phyloP scores from a whole-genome alignment of 129 eudicot species.

The Tagetes patula region DNA sequence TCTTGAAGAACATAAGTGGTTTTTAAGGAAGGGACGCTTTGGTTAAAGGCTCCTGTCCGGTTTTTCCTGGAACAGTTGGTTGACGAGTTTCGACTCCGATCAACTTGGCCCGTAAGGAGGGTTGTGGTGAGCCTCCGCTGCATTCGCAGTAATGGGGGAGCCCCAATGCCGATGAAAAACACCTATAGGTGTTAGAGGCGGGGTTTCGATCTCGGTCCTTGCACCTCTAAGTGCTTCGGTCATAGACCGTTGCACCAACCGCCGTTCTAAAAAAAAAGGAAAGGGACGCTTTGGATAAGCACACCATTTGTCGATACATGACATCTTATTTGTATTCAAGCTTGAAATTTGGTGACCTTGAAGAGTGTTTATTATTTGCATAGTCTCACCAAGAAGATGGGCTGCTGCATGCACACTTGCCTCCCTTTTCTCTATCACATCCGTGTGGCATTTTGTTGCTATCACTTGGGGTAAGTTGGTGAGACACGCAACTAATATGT shows the following conservation, averaged over 20 bases:
- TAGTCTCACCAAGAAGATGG: constrained; percentile 35
- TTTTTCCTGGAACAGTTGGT: too few species aligned
- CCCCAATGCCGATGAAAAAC: too few species aligned
- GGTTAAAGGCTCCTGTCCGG: background rate
- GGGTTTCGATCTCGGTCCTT: too few species aligned
- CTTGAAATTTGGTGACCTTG: constrained; percentile 6
- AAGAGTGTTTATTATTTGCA: constrained; percentile 18
- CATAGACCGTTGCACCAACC: too few species aligned
- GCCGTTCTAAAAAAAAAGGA: too few species aligned
- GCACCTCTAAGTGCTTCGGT: too few species aligned
- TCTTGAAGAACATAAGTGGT: background rate
- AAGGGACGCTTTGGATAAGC: background rate
- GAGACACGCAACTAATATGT: constrained; percentile 36
- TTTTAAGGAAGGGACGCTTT: background rate
- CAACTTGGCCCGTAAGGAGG: too few species aligned
- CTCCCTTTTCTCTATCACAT: constrained; percentile 31
- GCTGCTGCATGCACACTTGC: constrained; percentile 33
- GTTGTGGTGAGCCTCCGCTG: too few species aligned
- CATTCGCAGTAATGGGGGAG: too few species aligned
- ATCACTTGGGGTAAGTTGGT: constrained; percentile 39
- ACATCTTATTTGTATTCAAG: constrained; percentile 13
- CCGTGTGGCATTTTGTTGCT: constrained; percentile 26
- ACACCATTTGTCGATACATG: constrained; percentile 36
- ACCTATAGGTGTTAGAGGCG: too few species aligned
- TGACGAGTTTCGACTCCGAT: too few species aligned